These are phyloP conservation scores for Gardenia jasminoides DNA, from an alignment of 257 asterid species.

Conservation along the genomic window DNA sequence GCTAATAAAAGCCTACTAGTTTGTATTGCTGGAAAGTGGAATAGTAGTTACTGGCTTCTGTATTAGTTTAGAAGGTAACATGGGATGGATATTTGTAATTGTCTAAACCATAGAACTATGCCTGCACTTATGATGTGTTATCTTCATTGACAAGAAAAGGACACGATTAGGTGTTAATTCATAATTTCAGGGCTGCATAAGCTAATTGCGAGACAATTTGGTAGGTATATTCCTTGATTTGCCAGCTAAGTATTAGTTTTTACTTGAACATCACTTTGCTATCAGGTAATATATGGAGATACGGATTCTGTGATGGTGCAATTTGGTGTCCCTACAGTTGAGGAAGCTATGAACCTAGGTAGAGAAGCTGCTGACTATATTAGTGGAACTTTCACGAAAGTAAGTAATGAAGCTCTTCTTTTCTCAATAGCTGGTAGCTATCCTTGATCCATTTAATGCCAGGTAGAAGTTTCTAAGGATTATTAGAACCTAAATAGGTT, in stretches of 20 bases:
- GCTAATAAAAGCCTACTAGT: background rate
- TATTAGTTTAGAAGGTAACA: background rate
- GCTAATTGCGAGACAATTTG: background rate
- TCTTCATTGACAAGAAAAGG: background rate
- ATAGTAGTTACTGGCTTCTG: background rate
- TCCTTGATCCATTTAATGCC: background rate
- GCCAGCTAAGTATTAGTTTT: background rate
- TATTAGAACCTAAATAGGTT: background rate
- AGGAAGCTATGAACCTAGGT: conserved; percentile 91
- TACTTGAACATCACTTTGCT: conserved; percentile 1
- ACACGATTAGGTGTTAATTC: background rate
- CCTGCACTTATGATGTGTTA: background rate
- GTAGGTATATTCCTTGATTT: background rate
- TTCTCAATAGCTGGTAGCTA: background rate
- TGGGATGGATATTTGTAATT: background rate
- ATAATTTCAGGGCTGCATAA: background rate
- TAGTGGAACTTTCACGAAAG: conserved; percentile 84
- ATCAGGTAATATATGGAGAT: conserved; percentile 96
- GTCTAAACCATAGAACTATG: background rate
- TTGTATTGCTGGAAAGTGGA: background rate
- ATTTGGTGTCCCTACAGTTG: conserved; percentile 87
- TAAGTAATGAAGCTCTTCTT: conserved; percentile 28
- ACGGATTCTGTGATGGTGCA: conserved; percentile 99
- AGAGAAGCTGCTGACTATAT: conserved; percentile 96
- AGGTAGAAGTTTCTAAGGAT: background rate